Base-by-base conservation (phyloP, 352 stramenopile species). In the Salisapilia sapeloensis region DNA sequence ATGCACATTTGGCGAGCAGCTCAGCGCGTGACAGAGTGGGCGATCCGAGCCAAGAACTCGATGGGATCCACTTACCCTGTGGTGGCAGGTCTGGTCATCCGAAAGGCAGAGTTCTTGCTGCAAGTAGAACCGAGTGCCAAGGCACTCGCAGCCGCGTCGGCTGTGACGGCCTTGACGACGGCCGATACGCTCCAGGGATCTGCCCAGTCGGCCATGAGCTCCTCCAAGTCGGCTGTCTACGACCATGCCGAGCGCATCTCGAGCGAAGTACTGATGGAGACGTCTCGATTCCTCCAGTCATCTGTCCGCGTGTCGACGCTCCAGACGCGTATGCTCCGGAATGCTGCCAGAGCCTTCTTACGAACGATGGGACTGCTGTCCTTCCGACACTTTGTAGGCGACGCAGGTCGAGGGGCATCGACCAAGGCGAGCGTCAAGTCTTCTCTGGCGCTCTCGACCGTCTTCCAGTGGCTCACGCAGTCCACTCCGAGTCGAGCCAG, bases 1-100 rank as follows among this genome's bases (percentile, higher is more conserved):
- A 89, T 87, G 64, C 67, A 89, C 37, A 85, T 92, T n/a, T 93
- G 78, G 78, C 60, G 78, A 26, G 71, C 78, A 20, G 60, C 78
- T 7, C 78, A 93, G 29, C 56, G 78, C 18, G 75, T 93, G 11
- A 82, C 90, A 21, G 78, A 91, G 38, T 93, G 78, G 78, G 76
- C 62, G 15, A 86, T 93, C 31, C 65, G 78, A 21, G 69, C 71
- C 9, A 93, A 93, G 37, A 87, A 93, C 32, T 81, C 72, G 13
- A 86, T 83, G 57, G 72, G 70, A 4, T 87, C 66, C 11, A 84
- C 72, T 1, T 93, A 93, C 33, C 53, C 60, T 11, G 53, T 86
- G 11, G 48, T 93, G 9, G 78, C 78, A 7, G 70, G 58, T 16
- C 42, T 86, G 20, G 59, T 93, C 5, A 83, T 90, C 38, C 58